These are phyloP conservation scores for Avena eriantha DNA, from an alignment of 176 grass and related monocot species.

Conservation along the genomic window DNA sequence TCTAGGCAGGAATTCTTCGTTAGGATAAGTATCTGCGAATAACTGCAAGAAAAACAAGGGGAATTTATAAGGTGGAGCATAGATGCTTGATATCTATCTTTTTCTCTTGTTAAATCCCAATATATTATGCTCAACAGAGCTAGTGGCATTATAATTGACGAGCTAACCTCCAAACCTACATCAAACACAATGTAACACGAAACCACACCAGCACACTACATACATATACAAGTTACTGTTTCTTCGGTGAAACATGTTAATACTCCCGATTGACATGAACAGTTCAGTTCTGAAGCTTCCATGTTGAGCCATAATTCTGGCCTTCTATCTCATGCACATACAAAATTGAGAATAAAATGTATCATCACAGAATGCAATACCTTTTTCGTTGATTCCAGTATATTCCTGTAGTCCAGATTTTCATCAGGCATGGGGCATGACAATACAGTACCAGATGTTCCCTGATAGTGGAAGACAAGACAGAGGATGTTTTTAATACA, in stretches of 20 bases:
- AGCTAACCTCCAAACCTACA: slow-evolving; percentile 27
- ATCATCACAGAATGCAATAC: slow-evolving; percentile 47
- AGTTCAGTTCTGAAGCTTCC: slow-evolving; percentile 25
- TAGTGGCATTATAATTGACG: slow-evolving; percentile 35
- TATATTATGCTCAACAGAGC: slow-evolving; percentile 25
- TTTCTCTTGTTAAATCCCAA: slow-evolving; percentile 3
- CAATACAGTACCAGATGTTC: slow-evolving; percentile 55
- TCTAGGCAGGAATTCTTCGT: slow-evolving; percentile 75
- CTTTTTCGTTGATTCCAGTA: slow-evolving; percentile 76
- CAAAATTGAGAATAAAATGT: slow-evolving; percentile 40
- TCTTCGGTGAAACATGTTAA: not conserved
- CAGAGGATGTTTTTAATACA: slow-evolving; percentile 35
- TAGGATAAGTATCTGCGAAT: slow-evolving; percentile 70
- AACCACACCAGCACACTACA: slow-evolving; percentile 9
- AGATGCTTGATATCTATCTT: not conserved
- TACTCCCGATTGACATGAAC: slow-evolving; percentile 24
- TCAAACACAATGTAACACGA: slow-evolving; percentile 12
- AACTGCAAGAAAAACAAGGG: slow-evolving; percentile 54
- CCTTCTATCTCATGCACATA: slow-evolving; percentile 36
- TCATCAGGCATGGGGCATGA: slow-evolving; percentile 84
- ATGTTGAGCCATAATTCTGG: slow-evolving; percentile 10
- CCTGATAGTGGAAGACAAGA: slow-evolving; percentile 53
- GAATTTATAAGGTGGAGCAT: slow-evolving; percentile 40
- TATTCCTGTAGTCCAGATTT: slow-evolving; percentile 75
- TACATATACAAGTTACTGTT: slow-evolving; percentile 12